Evolutionary conservation across 1,284 basidiomycete genomes (phyloP), one percentile per base, ranked within the genome.

Genomic region (Pseudozyma sp.): DNA sequence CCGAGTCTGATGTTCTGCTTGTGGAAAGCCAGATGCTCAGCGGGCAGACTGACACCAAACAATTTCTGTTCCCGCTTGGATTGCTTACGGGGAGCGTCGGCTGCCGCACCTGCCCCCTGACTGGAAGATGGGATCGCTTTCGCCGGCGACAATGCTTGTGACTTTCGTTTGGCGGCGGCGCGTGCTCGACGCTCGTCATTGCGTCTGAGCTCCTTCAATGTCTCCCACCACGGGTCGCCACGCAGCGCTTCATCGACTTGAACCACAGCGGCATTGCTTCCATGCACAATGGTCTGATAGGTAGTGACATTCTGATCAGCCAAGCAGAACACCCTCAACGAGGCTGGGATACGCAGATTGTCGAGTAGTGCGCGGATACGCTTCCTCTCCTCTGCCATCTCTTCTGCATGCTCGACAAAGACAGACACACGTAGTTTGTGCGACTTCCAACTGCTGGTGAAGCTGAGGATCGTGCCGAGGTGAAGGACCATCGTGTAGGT

Each of bases 401-500:
- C 82, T 50, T 64, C 58, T 4, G 71, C 59, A n/a, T 80, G 77
- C 55, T 84, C 83, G 50, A 84, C 83, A 70, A 84, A 84, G 5
- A 84, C 83, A 19, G 75, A 80, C 34, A 84, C 83, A 11, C 83
- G 80, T 35, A 84, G 70, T 61, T 80, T 73, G 71, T 84, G 82
- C 38, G 66, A 56, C 49, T 80, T 83, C 83, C 83, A 84, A 31
- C 79, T 81, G 48, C 81, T 78, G 0, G 83, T 84, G 21, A 83
- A 67, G 58, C 79, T 83, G 18, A 84, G 70, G 36, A 84, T 84
- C 5, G 83, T 84, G 56, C 83, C 83, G 45, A 84, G 76, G 44
- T 84, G 83, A 18, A 84, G 75, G 12, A 84, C 82, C 82, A 84
- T 83, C 12, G 83, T 84, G 68, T 84, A 84, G 5, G 82, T 83